These are phyloP conservation scores for Quercus gilva DNA, from an alignment of 306 rosid species.

Conservation along the genomic window DNA sequence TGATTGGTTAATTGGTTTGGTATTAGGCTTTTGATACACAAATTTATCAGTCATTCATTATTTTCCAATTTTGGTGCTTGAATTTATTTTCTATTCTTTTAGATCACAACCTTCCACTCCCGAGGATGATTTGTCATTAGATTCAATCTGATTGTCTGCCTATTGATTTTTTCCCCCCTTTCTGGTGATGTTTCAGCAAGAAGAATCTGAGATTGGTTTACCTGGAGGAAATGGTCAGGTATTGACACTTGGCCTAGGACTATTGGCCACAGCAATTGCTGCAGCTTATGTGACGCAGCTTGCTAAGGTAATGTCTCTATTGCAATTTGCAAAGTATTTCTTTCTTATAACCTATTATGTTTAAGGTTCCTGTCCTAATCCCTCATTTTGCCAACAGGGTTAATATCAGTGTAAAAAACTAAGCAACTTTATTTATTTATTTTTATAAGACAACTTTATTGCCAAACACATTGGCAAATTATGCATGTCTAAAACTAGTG, in stretches of 20 bases:
- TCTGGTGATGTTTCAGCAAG: constrained; percentile 68
- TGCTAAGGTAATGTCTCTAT: too few species aligned
- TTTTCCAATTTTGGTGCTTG: background rate
- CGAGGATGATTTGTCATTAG: background rate
- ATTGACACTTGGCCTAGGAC: constrained; percentile 38
- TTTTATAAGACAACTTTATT: too few species aligned
- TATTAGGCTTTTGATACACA: too few species aligned
- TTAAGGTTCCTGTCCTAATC: background rate
- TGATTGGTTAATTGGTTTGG: too few species aligned
- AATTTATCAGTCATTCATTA: background rate
- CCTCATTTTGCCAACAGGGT: background rate
- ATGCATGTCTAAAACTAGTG: too few species aligned
- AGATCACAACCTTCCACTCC: background rate
- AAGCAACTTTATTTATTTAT: background rate
- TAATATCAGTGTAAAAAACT: background rate
- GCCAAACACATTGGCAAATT: too few species aligned
- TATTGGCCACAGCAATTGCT: too few species aligned
- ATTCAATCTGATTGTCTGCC: background rate
- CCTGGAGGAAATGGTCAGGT: constrained; percentile 79
- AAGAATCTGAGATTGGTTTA: constrained; percentile 64
- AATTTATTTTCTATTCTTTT: background rate
- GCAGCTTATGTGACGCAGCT: too few species aligned
- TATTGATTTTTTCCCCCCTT: background rate
- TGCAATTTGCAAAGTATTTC: too few species aligned
- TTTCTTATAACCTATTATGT: background rate